Conservation (phyloP, 169 alveolate genomes). For the Perkinsus chesapeaki region DNA sequence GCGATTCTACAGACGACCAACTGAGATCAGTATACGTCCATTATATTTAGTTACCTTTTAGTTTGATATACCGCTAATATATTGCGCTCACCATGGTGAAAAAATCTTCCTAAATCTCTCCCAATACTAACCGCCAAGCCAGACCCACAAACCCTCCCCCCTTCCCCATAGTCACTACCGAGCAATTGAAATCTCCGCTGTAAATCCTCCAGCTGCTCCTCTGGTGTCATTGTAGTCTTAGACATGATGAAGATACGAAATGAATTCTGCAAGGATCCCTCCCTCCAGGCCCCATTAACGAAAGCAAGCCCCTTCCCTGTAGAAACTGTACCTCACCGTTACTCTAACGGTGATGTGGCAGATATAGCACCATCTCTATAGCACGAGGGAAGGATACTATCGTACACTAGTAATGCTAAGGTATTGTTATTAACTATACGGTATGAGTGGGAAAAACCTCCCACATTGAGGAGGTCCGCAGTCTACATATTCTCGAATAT, state of each 20-base stretch:
- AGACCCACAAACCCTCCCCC: not conserved
- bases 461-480: not conserved
- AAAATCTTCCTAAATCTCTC: not conserved
- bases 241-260: not conserved
- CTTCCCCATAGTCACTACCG: not conserved
- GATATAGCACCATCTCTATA: too few species aligned
- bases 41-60: too few species aligned
- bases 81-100: too few species aligned
- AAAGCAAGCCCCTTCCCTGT: too few species aligned
- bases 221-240: conserved; percentile 35
- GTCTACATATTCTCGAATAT: conserved; percentile 1
- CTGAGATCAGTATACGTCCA: too few species aligned
- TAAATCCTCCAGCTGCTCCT: conserved; percentile 61
- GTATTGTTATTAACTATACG: not conserved
- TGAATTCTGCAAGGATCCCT: not conserved
- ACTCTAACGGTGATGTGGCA: too few species aligned
- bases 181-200: conserved; percentile 40
- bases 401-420: too few species aligned
- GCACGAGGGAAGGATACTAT: too few species aligned
- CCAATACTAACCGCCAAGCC: not conserved
- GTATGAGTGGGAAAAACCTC: not conserved
- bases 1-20: too few species aligned
- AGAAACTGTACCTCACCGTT: too few species aligned
- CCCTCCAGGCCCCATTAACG: too few species aligned
- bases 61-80: too few species aligned